These are phyloP conservation scores for Daldinia decipiens DNA, from an alignment of 495 filamentous ascomycete genomes.

Conservation along the genomic window DNA sequence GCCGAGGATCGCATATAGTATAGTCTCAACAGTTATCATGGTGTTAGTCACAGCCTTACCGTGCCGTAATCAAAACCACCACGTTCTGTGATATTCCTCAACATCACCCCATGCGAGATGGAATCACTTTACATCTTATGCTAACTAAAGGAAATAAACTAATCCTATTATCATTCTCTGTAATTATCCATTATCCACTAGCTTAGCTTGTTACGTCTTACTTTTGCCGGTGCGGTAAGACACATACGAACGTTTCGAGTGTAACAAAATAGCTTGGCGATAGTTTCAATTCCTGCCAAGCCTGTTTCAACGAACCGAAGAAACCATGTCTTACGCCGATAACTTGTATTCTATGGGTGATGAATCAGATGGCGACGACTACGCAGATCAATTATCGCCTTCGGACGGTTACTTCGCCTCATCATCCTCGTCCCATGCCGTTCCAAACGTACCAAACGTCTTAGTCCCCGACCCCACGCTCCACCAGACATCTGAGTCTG, in stretches of 20 bases:
- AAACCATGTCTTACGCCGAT: conserved; percentile 56
- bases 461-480: conserved; percentile 56
- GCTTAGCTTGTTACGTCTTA: conserved; percentile 8
- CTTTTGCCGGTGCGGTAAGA: conserved; percentile 24
- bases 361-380: conserved; percentile 50
- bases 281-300: conserved; percentile 44
- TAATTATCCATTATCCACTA: not conserved
- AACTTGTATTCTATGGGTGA: conserved; percentile 55
- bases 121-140: conserved; percentile 17
- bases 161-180: conserved; percentile 2
- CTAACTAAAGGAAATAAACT: not conserved
- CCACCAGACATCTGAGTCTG: conserved; percentile 40
- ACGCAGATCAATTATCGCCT: conserved; percentile 52
- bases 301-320: conserved; percentile 40
- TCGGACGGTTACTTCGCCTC: conserved; percentile 57
- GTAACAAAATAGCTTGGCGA: conserved; percentile 40
- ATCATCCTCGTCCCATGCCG: conserved; percentile 47
- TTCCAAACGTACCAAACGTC: conserved; percentile 55
- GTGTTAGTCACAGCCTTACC: conserved; percentile 26
- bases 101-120: conserved; percentile 18
- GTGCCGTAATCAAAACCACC: conserved; percentile 22
- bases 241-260: conserved; percentile 38
- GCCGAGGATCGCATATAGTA: not conserved
- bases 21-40: conserved; percentile 4
- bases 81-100: conserved; percentile 7